These are phyloP conservation scores for Camellia lanceoleosa DNA, from an alignment of 148 eudicot species.

Conservation along the genomic window DNA sequence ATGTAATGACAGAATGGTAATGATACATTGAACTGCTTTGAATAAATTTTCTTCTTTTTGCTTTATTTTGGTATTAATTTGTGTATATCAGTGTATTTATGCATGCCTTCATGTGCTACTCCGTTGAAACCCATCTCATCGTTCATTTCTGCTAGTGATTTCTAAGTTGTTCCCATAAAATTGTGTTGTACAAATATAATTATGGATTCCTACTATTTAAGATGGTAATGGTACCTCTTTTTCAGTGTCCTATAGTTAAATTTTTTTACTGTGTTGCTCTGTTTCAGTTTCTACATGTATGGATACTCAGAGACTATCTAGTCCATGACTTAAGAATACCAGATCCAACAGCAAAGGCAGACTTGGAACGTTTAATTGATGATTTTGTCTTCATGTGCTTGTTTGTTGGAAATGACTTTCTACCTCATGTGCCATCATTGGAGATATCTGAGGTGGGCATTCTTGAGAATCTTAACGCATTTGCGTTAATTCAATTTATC, in stretches of 20 bases:
- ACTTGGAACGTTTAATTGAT: constrained; percentile 37
- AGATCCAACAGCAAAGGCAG: constrained; percentile 5
- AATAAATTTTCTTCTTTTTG: too few species aligned
- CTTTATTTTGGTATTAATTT: too few species aligned
- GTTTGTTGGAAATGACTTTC: constrained; percentile 45
- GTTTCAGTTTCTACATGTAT: constrained; percentile 39
- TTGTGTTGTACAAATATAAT: not conserved
- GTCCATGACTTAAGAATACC: constrained; percentile 27
- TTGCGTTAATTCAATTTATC: not conserved
- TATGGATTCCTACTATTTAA: not conserved
- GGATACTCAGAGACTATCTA: constrained; percentile 41
- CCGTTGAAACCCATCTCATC: too few species aligned
- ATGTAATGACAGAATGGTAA: not conserved
- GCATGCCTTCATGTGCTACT: too few species aligned
- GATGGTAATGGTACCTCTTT: not conserved
- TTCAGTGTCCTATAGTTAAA: not conserved
- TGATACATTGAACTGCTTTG: too few species aligned
- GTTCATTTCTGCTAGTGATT: too few species aligned
- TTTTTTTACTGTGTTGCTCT: not conserved
- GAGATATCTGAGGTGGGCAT: constrained; percentile 37
- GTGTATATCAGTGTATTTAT: too few species aligned
- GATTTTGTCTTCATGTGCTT: constrained; percentile 46
- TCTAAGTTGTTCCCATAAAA: too few species aligned
- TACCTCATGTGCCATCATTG: constrained; percentile 41
- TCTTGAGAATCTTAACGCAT: not conserved